Conservation (phyloP, 2,329 filamentous ascomycete species). For the Harringtonia lauricola region DNA sequence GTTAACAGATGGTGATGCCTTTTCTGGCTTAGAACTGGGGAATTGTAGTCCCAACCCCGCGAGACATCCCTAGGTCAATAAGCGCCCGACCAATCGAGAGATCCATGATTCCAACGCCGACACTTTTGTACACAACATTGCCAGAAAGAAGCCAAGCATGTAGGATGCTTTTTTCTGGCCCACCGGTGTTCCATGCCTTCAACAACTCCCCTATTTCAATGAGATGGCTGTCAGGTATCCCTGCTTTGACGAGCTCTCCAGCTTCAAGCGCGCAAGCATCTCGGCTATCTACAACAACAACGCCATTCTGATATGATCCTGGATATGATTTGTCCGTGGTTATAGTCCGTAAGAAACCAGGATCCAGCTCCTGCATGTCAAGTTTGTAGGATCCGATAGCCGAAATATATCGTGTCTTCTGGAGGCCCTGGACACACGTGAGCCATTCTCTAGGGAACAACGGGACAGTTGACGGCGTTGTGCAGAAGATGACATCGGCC, state of each 20-base stretch:
- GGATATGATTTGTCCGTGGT: not conserved
- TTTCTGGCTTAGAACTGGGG: not conserved
- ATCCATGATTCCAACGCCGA: constrained; percentile 59
- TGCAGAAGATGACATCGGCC: constrained; percentile 53
- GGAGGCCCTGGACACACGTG: constrained; percentile 22
- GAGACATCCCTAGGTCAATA: constrained; percentile 41
- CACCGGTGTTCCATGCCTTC: constrained; percentile 38
- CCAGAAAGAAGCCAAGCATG: constrained; percentile 44
- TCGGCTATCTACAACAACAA: constrained; percentile 41
- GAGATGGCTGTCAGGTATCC: constrained; percentile 42
- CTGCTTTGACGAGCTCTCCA: constrained; percentile 55
- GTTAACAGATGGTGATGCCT: no score
- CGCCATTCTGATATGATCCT: constrained; percentile 9
- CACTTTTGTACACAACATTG: constrained; percentile 59
- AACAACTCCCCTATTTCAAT: constrained; percentile 51
- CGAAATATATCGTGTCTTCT: constrained; percentile 31
- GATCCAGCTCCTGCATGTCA: constrained; percentile 57
- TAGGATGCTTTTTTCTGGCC: constrained; percentile 14
- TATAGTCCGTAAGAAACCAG: constrained; percentile 36
- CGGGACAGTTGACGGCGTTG: constrained; percentile 44
- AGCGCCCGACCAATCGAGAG: constrained; percentile 50
- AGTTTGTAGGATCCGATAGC: constrained; percentile 44
- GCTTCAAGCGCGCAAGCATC: constrained; percentile 52
- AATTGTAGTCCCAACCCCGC: constrained; percentile 33
- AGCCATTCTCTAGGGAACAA: constrained; percentile 47